Base-by-base conservation (phyloP, 768 basidiomycete species). In the Imleria badia region DNA sequence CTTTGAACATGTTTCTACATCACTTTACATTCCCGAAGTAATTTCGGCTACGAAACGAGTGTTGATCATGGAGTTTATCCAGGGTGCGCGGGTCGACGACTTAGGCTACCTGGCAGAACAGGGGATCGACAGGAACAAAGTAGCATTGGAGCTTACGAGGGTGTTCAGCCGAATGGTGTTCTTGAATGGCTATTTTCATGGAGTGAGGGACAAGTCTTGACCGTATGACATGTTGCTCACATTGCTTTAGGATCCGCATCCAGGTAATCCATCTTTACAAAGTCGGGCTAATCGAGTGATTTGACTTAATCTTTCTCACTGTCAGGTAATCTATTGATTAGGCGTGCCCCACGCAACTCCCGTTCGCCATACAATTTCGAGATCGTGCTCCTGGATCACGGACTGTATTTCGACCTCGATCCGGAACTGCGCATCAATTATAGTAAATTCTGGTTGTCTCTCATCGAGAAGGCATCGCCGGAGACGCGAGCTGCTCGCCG, bases 121-220 rank as follows among this genome's bases (percentile, higher is more conserved):
- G 56, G 78, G 82, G 42, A 98, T 99, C 58, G 93, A 99, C 71
- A 79, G 96, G 49, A 99, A 98, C 67, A 88, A 87, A 68, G 95
- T 99, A 41, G 86, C 94, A 1, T 75, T 96, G 50, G 94, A 98
- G 71, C 78, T 99, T 20, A 85, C 89, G 4, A 75, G 88, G 59
- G 96, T 99, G 64, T 98, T 98, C 67, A 89, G 83, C 46, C 86
- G 84, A 65, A 98, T 98, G 97, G 92, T 98, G 12, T 96, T 98
- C 65, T 68, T 97, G 40, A 91, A 96, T 67, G 95, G 95, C 17
- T 94, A 87, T 83, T 90, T 90, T 68, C 87, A 88, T 73, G 87
- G 85, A 38, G 89, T 89, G 65, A 69, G 86, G 73, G 26, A 35
- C 23, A 52, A 35, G n/a, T 31, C 15, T 51, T 55, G 22, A 39